These are phyloP conservation scores for Euphorbia celastroides DNA, from an alignment of 441 rosid species.

Conservation along the genomic window DNA sequence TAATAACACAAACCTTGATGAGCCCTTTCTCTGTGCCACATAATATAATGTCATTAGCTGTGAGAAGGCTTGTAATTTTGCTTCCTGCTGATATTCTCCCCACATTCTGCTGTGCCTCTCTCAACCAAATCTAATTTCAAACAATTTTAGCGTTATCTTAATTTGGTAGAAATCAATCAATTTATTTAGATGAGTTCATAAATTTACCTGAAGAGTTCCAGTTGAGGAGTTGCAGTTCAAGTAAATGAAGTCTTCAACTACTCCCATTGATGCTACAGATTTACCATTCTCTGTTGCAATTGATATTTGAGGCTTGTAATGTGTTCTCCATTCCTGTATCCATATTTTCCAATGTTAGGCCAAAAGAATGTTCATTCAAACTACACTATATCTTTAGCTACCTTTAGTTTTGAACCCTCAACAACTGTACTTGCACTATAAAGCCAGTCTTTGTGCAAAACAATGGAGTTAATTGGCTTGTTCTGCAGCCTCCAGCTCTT, in stretches of 20 bases:
- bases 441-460: constrained; percentile 76
- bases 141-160: neutral
- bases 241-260: constrained; percentile 90
- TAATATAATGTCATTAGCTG: constrained; percentile 64
- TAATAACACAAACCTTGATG: constrained; percentile 49
- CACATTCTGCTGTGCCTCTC: constrained; percentile 73
- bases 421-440: constrained; percentile 61
- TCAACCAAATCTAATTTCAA: constrained; percentile 65
- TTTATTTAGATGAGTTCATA: too few relatives aligned
- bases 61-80: constrained; percentile 79
- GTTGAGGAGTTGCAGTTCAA: constrained; percentile 63
- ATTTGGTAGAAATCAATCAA: neutral
- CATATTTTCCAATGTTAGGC: too few relatives aligned
- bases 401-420: constrained; percentile 74
- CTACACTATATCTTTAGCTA: constrained; percentile 18
- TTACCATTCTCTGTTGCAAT: constrained; percentile 47
- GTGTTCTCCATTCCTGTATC: constrained; percentile 72
- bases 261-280: constrained; percentile 50
- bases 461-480: constrained; percentile 63
- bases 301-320: constrained; percentile 50
- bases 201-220: constrained; percentile 79
- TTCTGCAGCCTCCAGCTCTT: constrained; percentile 72
- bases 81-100: constrained; percentile 91
- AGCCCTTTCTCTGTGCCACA: constrained; percentile 90
- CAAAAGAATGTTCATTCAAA: too few relatives aligned